Conservation (phyloP, 768 basidiomycete species). For the Lyophyllum shimeji region DNA sequence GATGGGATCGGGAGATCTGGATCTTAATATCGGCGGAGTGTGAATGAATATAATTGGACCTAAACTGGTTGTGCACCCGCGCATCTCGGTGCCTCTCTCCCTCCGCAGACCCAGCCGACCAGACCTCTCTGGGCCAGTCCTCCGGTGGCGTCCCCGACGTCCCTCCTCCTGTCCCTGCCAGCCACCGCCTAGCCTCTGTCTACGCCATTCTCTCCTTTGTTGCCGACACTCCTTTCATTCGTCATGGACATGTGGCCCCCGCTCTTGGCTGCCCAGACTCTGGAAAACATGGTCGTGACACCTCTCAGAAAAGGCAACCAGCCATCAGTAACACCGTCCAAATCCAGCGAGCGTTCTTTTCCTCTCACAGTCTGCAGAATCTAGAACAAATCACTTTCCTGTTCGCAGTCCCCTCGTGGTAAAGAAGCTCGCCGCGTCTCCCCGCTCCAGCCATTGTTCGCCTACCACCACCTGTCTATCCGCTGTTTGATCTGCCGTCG, state of each 20-base stretch:
- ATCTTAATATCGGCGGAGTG: neutral
- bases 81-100: conserved; percentile 23
- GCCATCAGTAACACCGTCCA: neutral
- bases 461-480: neutral
- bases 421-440: neutral
- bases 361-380: neutral
- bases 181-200: no score
- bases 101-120: neutral
- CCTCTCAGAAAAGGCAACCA: neutral
- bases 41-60: conserved; percentile 1
- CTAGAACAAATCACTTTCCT: neutral
- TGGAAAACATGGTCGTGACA: no score
- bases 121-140: neutral
- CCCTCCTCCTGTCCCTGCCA: no score
- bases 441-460: neutral
- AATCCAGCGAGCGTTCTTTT: neutral
- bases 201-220: no score
- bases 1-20: conserved; percentile 3
- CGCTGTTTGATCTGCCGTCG: neutral
- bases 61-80: conserved; percentile 12
- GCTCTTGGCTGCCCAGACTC: no score
- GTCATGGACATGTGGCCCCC: no score
- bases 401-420: no score
- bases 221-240: no score
- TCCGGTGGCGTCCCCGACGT: neutral